Percentiles rank a stretch among this genome's conserved stretches.
Evolutionary conservation across 2,329 filamentous ascomycete species (phyloP).

Genomic region (Penicillium aurantiogriseum): DNA sequence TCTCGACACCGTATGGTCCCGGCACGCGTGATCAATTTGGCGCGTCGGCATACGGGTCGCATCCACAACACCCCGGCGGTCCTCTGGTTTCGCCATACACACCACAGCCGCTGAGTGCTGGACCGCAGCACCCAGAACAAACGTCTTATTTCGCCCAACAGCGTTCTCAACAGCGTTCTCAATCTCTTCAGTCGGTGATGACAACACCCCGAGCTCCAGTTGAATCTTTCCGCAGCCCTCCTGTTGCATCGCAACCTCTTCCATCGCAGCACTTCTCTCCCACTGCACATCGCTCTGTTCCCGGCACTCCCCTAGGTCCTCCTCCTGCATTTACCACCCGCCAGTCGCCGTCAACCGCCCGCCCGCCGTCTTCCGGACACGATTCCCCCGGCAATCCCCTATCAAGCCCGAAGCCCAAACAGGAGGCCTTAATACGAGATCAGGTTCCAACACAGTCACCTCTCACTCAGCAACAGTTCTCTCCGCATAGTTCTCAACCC

Average conservation of each 20-base stretch:
- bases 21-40: slow-evolving; percentile 38
- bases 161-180: slow-evolving; percentile 38
- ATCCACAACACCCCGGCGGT: slow-evolving; percentile 28
- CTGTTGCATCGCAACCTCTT: slow-evolving; percentile 31
- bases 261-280: slow-evolving; percentile 37
- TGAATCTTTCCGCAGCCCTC: slow-evolving; percentile 37
- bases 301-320: slow-evolving; percentile 51
- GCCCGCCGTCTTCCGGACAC: slow-evolving; percentile 40
- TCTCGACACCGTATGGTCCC: slow-evolving; percentile 32
- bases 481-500: slow-evolving; percentile 45
- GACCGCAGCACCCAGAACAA: slow-evolving; percentile 31
- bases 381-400: slow-evolving; percentile 33
- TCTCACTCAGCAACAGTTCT: slow-evolving; percentile 25
- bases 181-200: slow-evolving; percentile 41
- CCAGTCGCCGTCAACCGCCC: slow-evolving; percentile 37
- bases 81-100: slow-evolving; percentile 42
- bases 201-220: slow-evolving; percentile 35
- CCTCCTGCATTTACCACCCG: slow-evolving; percentile 36
- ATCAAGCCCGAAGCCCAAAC: slow-evolving; percentile 34
- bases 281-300: slow-evolving; percentile 44
- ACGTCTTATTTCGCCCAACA: slow-evolving; percentile 40
- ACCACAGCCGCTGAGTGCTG: slow-evolving; percentile 37
- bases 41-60: slow-evolving; percentile 30
- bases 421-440: slow-evolving; percentile 31
- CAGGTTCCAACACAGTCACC: slow-evolving; percentile 32